Evolutionary conservation across 441 rosid species (phyloP).

Genomic region (Populus tomentosa): DNA sequence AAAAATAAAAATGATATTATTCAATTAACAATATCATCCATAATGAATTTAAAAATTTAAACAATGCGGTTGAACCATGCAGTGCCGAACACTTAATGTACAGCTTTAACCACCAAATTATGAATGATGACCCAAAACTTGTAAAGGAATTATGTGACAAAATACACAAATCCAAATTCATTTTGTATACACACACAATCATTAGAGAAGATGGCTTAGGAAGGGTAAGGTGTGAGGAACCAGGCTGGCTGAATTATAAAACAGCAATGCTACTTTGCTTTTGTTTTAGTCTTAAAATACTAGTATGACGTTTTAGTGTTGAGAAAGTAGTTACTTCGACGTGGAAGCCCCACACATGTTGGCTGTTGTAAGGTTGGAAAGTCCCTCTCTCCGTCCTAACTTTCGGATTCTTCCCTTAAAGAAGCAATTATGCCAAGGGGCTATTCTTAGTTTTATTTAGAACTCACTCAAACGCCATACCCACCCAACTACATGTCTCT

Average conservation of each 20-base stretch:
- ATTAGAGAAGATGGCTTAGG: conserved; percentile 1
- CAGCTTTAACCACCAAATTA: too few species aligned
- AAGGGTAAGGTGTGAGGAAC: not conserved
- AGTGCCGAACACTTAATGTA: too few species aligned
- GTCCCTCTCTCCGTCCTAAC: conserved; percentile 66
- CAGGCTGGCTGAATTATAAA: conserved; percentile 3
- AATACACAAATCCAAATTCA: too few species aligned
- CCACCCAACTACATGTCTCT: conserved; percentile 27
- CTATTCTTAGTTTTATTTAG: conserved; percentile 14
- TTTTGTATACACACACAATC: not conserved
- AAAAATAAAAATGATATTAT: too few species aligned
- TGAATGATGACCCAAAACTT: too few species aligned
- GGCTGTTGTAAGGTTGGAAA: conserved; percentile 83
- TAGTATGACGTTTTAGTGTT: not conserved
- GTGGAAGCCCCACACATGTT: conserved; percentile 32
- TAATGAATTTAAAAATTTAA: too few species aligned
- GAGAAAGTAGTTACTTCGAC: conserved; percentile 12
- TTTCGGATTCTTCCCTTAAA: conserved; percentile 17
- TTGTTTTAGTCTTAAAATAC: too few species aligned
- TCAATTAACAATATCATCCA: too few species aligned
- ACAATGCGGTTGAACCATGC: too few species aligned
- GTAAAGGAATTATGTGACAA: too few species aligned
- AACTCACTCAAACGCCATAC: conserved; percentile 31
- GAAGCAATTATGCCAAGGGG: conserved; percentile 10
- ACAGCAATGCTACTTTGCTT: not conserved